Percentiles rank a stretch among this genome's conserved stretches.
These are phyloP conservation scores for Punica granatum DNA, from an alignment of 345 rosid species.

Conservation along the genomic window DNA sequence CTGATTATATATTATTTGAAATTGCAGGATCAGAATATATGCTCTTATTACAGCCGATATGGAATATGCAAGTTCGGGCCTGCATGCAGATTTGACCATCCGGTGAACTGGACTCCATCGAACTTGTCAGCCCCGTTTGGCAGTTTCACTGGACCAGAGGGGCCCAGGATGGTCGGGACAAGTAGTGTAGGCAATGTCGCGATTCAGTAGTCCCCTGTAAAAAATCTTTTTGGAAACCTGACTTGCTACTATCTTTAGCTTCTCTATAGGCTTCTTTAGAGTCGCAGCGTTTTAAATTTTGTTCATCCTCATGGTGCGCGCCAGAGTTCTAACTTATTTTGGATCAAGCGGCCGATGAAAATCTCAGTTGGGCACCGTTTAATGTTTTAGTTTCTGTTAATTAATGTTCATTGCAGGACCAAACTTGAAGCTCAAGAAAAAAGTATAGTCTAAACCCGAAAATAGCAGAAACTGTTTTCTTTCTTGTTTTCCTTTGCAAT, in stretches of 20 bases:
- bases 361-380: background rate
- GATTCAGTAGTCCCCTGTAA: constrained; percentile 1
- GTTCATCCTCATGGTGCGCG: background rate
- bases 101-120: constrained; percentile 30
- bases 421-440: background rate
- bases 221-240: background rate
- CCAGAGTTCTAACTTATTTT: background rate
- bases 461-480: too few species aligned
- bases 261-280: background rate
- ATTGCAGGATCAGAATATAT: constrained; percentile 62
- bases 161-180: background rate
- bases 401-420: background rate
- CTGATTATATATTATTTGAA: background rate
- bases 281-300: background rate
- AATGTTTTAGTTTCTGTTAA: background rate
- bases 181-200: background rate
- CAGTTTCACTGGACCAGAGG: background rate
- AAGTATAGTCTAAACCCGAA: too few species aligned
- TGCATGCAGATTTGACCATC: constrained; percentile 86
- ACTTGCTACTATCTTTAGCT: background rate
- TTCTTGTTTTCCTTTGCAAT: too few species aligned
- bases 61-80: constrained; percentile 98
- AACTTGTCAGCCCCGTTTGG: constrained; percentile 3
- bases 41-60: constrained; percentile 80
- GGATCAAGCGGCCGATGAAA: background rate